Conservation (phyloP, 306 rosid species). For the Pterocarpus macrocarpus region DNA sequence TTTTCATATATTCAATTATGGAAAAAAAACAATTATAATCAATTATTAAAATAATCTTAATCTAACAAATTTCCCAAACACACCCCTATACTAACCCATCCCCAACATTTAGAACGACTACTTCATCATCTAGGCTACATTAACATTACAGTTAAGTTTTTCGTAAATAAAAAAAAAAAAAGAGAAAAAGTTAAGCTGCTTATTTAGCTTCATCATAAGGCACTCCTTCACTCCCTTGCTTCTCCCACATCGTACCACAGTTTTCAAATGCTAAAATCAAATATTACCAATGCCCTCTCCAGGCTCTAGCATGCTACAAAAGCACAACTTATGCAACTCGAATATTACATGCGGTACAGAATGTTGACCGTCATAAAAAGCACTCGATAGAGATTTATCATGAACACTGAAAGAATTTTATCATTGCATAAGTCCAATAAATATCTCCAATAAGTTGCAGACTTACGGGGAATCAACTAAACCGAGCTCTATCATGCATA, state of each 20-base stretch:
- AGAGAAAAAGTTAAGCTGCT: not conserved
- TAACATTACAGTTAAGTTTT: no score
- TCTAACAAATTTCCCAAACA: no score
- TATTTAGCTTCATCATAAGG: not conserved
- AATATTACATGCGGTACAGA: not conserved
- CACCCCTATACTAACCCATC: no score
- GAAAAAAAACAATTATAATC: no score
- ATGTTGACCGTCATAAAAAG: not conserved
- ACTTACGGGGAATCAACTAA: slow-evolving; percentile 15
- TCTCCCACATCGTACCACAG: not conserved
- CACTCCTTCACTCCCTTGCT: not conserved
- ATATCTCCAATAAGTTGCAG: slow-evolving; percentile 25
- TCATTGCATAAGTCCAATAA: slow-evolving; percentile 15
- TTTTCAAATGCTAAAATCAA: not conserved
- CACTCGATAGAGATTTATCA: not conserved
- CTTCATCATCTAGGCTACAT: no score
- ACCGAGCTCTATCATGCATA: slow-evolving; percentile 40
- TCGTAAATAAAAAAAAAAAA: no score
- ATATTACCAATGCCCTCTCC: not conserved
- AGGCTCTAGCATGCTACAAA: not conserved
- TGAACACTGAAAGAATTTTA: slow-evolving; percentile 7
- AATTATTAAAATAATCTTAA: no score
- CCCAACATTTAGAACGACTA: no score
- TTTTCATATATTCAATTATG: no score
- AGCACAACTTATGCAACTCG: not conserved